Evolutionary conservation across 306 rosid genomes (phyloP).

Genomic region (Rosa chinensis): DNA sequence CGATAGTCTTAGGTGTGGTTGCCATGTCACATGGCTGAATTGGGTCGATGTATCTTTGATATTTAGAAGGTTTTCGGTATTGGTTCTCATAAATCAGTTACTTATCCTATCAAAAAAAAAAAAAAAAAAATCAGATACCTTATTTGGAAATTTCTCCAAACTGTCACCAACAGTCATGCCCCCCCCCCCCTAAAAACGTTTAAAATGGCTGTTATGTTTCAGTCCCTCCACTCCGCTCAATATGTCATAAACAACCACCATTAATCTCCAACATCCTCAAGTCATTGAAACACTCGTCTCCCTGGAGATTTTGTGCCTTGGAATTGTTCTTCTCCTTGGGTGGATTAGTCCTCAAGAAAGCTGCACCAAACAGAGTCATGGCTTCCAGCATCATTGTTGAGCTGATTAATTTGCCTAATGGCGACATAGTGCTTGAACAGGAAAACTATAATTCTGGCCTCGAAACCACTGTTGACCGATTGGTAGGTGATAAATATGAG

Average conservation of each 20-base stretch:
- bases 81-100: too few relatives aligned
- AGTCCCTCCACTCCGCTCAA: not conserved
- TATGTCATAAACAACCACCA: conserved; percentile 31
- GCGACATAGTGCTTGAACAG: conserved; percentile 18
- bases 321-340: conserved; percentile 13
- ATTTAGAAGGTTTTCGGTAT: too few relatives aligned
- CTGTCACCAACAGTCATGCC: not conserved
- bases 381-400: conserved; percentile 38
- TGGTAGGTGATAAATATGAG: conserved; percentile 45
- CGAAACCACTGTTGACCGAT: conserved; percentile 56
- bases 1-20: not conserved
- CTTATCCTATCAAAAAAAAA: too few relatives aligned
- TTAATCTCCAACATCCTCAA: conserved; percentile 14
- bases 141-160: conserved; percentile 11
- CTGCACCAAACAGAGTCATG: conserved; percentile 15
- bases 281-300: conserved; percentile 25
- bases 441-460: conserved; percentile 32
- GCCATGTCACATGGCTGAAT: too few relatives aligned
- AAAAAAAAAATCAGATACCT: too few relatives aligned
- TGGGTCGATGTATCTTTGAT: too few relatives aligned
- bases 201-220: not conserved
- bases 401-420: conserved; percentile 19
- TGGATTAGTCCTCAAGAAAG: conserved; percentile 30
- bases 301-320: conserved; percentile 16
- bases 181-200: not conserved